These are phyloP conservation scores for Fomitopsis pulvina DNA, from an alignment of 768 basidiomycete species.

Conservation along the genomic window DNA sequence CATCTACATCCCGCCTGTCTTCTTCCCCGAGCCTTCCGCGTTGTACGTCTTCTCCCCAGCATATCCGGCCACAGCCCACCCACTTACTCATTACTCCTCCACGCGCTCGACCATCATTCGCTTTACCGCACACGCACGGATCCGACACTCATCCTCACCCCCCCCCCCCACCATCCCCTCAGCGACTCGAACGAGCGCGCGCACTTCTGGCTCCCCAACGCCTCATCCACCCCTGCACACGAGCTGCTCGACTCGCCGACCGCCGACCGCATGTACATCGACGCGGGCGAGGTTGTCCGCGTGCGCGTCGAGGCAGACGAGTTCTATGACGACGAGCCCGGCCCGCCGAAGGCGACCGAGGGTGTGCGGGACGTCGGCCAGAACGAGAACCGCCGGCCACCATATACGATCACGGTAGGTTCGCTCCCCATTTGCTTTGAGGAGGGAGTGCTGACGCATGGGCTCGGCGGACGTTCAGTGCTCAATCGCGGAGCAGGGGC, in stretches of 20 bases:
- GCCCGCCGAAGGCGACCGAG: constrained; percentile 69
- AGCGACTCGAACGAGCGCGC: constrained; percentile 81
- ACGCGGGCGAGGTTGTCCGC: constrained; percentile 67
- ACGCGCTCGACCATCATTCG: background rate
- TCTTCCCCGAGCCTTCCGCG: constrained; percentile 76
- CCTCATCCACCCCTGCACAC: constrained; percentile 41
- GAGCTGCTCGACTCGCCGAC: constrained; percentile 67
- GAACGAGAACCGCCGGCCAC: constrained; percentile 43
- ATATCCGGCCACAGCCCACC: background rate
- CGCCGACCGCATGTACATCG: constrained; percentile 72
- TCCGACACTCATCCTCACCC: too few relatives aligned
- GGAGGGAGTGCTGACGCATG: background rate
- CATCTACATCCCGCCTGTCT: constrained; percentile 72
- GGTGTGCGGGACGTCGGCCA: constrained; percentile 54
- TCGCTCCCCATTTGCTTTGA: background rate
- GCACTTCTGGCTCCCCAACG: constrained; percentile 74
- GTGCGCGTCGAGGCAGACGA: constrained; percentile 77
- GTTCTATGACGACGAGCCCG: constrained; percentile 82
- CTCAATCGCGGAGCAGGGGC: constrained; percentile 77
- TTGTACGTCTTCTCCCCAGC: constrained; percentile 44
- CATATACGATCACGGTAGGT: constrained; percentile 67
- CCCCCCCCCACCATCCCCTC: background rate
- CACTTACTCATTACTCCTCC: too few relatives aligned
- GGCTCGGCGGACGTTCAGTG: too few relatives aligned
- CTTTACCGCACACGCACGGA: background rate